phyloP scores from a whole-genome alignment of 192 early-diverging fungal species.

The Mortierella hygrophila region DNA sequence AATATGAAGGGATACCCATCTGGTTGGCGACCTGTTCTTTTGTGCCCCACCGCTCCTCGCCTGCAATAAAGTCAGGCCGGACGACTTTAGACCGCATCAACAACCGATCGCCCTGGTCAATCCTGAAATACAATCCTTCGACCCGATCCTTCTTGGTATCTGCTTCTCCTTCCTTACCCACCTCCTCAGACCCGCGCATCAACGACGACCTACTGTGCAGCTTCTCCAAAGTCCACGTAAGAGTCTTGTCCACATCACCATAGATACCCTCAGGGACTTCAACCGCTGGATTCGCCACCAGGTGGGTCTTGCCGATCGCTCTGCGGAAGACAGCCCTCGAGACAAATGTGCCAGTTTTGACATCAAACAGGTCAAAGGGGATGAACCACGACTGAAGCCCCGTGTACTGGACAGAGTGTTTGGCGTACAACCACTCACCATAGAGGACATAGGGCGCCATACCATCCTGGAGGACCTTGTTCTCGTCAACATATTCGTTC shows the following conservation, averaged over 20 bases:
- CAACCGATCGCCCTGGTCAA: constrained; percentile 54
- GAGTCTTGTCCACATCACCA: constrained; percentile 39
- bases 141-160: constrained; percentile 23
- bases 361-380: constrained; percentile 49
- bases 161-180: not conserved
- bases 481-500: constrained; percentile 51
- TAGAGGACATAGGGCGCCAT: constrained; percentile 55
- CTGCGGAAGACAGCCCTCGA: constrained; percentile 36
- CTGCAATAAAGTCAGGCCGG: constrained; percentile 49
- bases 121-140: constrained; percentile 45
- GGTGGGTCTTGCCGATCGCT: constrained; percentile 31
- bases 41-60: constrained; percentile 48
- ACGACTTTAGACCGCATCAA: constrained; percentile 49
- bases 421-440: constrained; percentile 55
- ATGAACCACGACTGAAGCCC: constrained; percentile 49
- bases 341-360: constrained; percentile 55
- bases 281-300: constrained; percentile 23
- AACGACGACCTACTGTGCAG: constrained; percentile 40
- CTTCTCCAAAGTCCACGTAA: constrained; percentile 31
- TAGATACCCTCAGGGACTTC: constrained; percentile 20
- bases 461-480: constrained; percentile 48
- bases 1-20: not conserved
- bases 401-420: constrained; percentile 52
- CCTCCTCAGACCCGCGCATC: constrained; percentile 11
- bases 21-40: constrained; percentile 49